These are phyloP conservation scores for Trichosporon asahii DNA, from an alignment of 1,284 basidiomycete genomes.

Conservation along the genomic window DNA sequence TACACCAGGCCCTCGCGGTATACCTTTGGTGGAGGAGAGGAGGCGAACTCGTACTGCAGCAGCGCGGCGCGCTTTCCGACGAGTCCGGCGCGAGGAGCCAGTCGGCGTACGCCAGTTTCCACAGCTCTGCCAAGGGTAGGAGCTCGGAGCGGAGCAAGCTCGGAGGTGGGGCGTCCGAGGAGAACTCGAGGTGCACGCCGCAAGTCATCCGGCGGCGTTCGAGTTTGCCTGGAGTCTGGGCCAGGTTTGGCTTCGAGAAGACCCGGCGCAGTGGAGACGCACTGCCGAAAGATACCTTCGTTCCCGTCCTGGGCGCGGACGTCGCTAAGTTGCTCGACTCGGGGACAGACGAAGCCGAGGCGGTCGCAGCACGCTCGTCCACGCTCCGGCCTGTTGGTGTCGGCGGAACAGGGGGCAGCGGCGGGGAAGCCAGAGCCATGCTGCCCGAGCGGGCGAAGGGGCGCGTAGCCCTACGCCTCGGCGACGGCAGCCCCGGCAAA, in stretches of 20 bases:
- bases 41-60: constrained; percentile 58
- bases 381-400: background rate
- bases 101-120: constrained; percentile 64
- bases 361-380: background rate
- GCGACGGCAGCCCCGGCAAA: background rate
- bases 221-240: background rate
- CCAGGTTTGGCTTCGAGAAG: constrained; percentile 5
- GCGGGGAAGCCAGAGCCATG: background rate
- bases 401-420: background rate
- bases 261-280: constrained; percentile 30
- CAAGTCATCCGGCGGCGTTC: constrained; percentile 22
- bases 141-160: constrained; percentile 32
- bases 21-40: constrained; percentile 20
- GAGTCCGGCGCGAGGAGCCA: constrained; percentile 68
- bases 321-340: background rate
- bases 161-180: constrained; percentile 31
- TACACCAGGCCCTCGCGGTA: constrained; percentile 13
- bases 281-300: constrained; percentile 32
- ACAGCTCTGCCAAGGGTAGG: constrained; percentile 34
- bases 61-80: constrained; percentile 66
- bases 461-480: background rate
- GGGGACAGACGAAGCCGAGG: background rate
- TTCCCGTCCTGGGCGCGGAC: background rate
- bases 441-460: constrained; percentile 13
- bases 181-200: constrained; percentile 30